Base-by-base conservation (phyloP, 2,329 filamentous ascomycete genomes). In the Neoscytalidium dimidiatum region DNA sequence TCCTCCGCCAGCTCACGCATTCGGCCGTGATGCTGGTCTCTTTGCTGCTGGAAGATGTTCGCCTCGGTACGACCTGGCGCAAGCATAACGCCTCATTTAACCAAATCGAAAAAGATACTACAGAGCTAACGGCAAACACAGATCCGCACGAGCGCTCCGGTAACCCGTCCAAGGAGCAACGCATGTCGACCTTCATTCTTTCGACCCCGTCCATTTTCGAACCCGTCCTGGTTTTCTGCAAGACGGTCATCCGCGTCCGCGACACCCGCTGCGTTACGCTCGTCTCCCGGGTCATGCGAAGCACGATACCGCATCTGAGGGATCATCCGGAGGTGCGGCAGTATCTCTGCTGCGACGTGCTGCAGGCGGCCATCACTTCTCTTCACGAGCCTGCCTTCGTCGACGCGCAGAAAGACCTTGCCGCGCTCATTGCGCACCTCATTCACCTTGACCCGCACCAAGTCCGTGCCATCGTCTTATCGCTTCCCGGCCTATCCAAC, bases 341-440 rank as follows among this genome's bases (percentile, higher is more conserved):
- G 73, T 99, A 94, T 77, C 94, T 98, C 73, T 92, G 89, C 61
- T 88, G 88, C 4, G 91, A 97, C 69, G 92, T 98, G 2, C 85
- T 99, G 57, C 92, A 94, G 80, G 92, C 93, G 0, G 94, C 91
- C 72, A 92, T 97, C 74, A 92, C 90, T 1, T 96, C 92, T 1
- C 87, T 99, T 58, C 92, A 98, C 78, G 95, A 99, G 70, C 90
- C 92, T 0, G 97, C 98, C 77, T 99, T 98, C 77, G 94, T 97
- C 35, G 95, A 99, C 70, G 87, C 96, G 67, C 95, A 99, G 73
- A 94, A 94, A 74, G 94, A 99, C 60, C 84, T 99, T 23, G 94
- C 93, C 0, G 86, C 89, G 23, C 83, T 98, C 41, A 97, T 99
- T 67, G 94, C 94, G 0, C 86, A 89, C 3, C 95, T 98, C 67